Percentiles rank a stretch among this genome's conserved stretches.
Evolutionary conservation across 2,329 filamentous ascomycete genomes (phyloP).

Genomic region (Xylariaceae sp.): DNA sequence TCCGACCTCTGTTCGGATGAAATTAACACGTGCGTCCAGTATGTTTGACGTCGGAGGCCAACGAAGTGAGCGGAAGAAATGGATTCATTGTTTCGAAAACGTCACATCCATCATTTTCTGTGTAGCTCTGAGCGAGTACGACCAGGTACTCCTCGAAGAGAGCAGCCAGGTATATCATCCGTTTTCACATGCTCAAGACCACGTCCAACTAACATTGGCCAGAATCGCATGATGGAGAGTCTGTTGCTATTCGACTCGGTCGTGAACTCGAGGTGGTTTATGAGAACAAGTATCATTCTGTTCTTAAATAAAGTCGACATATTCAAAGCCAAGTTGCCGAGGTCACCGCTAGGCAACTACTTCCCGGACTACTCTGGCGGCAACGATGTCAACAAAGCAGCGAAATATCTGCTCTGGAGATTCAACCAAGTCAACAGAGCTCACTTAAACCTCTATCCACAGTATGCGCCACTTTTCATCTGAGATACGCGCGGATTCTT

Average conservation of each 20-base stretch:
- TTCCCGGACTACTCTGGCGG: conserved; percentile 98
- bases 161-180: conserved; percentile 76
- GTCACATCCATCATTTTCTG: conserved; percentile 99
- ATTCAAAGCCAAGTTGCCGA: conserved; percentile 88
- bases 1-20: not conserved
- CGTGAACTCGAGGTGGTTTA: conserved; percentile 98
- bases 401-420: conserved; percentile 95
- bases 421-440: conserved; percentile 98
- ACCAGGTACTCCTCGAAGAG: conserved; percentile 93
- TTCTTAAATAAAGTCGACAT: conserved; percentile 99
- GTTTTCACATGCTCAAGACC: not conserved
- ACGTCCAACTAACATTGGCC: conserved; percentile 2
- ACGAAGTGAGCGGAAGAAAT: conserved; percentile 96
- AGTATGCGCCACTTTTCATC: conserved; percentile 59
- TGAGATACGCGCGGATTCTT: conserved; percentile 14
- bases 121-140: conserved; percentile 95
- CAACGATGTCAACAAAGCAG: conserved; percentile 95
- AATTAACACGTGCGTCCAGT: conserved; percentile 43
- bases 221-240: conserved; percentile 99
- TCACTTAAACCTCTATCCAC: conserved; percentile 93
- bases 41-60: conserved; percentile 99
- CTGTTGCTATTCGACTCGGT: conserved; percentile 95
- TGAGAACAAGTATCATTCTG: conserved; percentile 96
- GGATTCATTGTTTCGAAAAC: conserved; percentile 99
- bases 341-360: conserved; percentile 88